Base-by-base conservation (phyloP, 2,329 filamentous ascomycete genomes). In the Penicillium sp. region DNA sequence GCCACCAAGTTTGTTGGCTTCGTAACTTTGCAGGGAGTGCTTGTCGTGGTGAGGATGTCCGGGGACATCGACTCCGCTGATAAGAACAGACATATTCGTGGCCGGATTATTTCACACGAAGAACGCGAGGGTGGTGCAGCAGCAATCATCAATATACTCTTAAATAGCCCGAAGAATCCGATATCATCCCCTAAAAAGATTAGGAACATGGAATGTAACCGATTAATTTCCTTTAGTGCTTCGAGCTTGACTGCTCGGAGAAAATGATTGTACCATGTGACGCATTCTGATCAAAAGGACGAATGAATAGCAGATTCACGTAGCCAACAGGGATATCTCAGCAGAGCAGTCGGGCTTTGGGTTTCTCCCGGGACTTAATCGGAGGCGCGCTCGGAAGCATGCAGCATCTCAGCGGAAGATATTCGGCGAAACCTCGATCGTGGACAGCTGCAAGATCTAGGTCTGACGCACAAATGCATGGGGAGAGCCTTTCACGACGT, bases 351-450 rank as follows among this genome's bases (percentile, higher is more conserved):
- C 14, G 35, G 31, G 8, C 16, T 16, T 30, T 39, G 46, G n/a
- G 43, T 30, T 43, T 43, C n/a, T 10, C 39, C 44, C 55, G 57
- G 58, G 16, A 50, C 27, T 54, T 51, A 30, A 40, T 61, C 59
- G 61, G 61, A 35, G 44, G 27, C 30, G 13, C 4, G 27, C 48
- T 60, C 48, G 56, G 51, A 33, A 45, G 35, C 39, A 44, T 38
- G 51, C 44, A 50, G 18, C 30, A 31, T 46, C 13, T 13, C 43
- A n/a, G 16, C 58, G 61, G 61, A 45, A 44, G 44, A 56, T 57
- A 30, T 38, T 63, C 61, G 61, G 61, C 42, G 57, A 63, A 62
- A 62, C 9, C 35, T 46, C 39, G 33, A 30, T 35, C n/a, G n/a
- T 44, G n/a, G 9, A 43, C 31, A 35, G 7, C n/a, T 35, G 31